Evolutionary conservation across 139 green algal genomes (phyloP), one percentile per base, ranked within the genome.

Genomic region (Picochlorum sp.): DNA sequence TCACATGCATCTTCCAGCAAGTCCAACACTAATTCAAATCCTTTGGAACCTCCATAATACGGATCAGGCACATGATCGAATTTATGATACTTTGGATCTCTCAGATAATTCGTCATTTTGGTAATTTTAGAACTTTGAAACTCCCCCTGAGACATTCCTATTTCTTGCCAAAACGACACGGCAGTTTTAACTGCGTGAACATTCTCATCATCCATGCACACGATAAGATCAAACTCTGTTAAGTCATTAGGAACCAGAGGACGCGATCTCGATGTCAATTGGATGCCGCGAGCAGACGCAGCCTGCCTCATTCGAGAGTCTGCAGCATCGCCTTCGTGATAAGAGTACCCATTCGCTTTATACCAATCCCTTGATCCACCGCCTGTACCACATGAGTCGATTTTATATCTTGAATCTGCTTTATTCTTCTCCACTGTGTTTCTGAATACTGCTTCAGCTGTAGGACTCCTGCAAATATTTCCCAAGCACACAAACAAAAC

Each of bases 391-490:
- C 89, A 96, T 9, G 80, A 92, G 75, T 97, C 90, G 22, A 97
- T 92, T 24, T 79, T 33, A 55, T 95, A 96, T 6, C 59, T 24
- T 0, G 80, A 53, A 2, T 51, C 28, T 20, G 96, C n/a, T 0
- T 81, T 84, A 2, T 64, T 69, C 8, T 72, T 62, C 45, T 93
- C 69, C 5, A 97, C 87, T 12, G 85, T 77, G 5, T 75, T 50
- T 12, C 51, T 77, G 69, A 97, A 97, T 37, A 97, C 77, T 1
- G 87, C 90, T 55, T 97, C 90, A 7, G 90, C 90, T 10, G 80
- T 89, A 4, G 90, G 90, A 55, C 70, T 52, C n/a, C 90, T 73
- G 69, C 90, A 97, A 53, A 97, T 97, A 71, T 97, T 97, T 33
- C 85, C 84, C 4, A 94, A 59, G 56, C 86, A 95, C 0, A 94